Percentiles rank a stretch among this genome's conserved stretches.
These are phyloP conservation scores for Phytomonas sp. DNA, from an alignment of 208 protist species.

Conservation along the genomic window DNA sequence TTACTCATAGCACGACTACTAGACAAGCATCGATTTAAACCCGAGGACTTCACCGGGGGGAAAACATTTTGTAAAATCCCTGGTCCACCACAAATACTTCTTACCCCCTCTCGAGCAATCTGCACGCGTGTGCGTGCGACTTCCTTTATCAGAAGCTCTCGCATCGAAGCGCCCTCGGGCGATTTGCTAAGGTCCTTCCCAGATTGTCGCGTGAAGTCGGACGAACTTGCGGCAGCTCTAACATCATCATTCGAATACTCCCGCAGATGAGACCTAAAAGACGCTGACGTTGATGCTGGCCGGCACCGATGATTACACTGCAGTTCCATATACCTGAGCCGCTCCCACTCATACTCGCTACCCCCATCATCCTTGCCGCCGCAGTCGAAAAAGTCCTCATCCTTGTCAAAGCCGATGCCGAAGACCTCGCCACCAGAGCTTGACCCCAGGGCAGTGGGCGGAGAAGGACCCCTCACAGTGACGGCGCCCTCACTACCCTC, in stretches of 20 bases:
- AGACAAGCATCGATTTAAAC: too few relatives aligned
- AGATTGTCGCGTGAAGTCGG: not conserved
- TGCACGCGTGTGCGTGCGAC: slow-evolving; percentile 21
- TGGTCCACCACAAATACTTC: too few relatives aligned
- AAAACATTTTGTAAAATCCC: too few relatives aligned
- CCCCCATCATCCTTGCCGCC: not conserved
- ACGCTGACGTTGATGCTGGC: too few relatives aligned
- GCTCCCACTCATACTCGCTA: slow-evolving; percentile 3
- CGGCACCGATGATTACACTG: not conserved
- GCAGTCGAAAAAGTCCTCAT: not conserved
- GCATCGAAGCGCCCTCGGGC: slow-evolving; percentile 9
- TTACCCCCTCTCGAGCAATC: slow-evolving; percentile 14
- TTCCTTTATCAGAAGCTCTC: slow-evolving; percentile 24
- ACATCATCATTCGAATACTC: too few relatives aligned
- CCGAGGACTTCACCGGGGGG: too few relatives aligned
- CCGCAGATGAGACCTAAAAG: too few relatives aligned
- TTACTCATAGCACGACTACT: too few relatives aligned
- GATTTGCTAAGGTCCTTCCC: not conserved
- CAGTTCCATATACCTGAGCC: not conserved
- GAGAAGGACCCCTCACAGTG: too few relatives aligned
- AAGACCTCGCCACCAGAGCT: too few relatives aligned
- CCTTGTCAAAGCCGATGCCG: not conserved
- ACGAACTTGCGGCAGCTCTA: not conserved
- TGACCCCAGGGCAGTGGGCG: too few relatives aligned
- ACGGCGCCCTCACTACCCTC: too few relatives aligned